A percentile compares a stretch with the other conserved stretches of the same genome.
Evolutionary conservation across 1,284 basidiomycete species (phyloP).

Genomic region (Cerioporus squamosus): DNA sequence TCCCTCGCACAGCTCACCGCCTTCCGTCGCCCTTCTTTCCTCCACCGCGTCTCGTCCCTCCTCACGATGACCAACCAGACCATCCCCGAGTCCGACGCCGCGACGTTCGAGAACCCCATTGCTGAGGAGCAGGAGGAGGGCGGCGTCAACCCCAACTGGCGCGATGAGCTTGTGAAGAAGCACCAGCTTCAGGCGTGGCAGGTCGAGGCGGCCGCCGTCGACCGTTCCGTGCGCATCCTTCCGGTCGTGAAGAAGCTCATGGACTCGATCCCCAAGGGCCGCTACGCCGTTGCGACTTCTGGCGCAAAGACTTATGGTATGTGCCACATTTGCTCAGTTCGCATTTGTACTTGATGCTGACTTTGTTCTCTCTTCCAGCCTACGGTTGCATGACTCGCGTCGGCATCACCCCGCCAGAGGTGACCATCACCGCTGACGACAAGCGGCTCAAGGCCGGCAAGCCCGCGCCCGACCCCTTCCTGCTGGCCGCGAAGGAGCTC

Average conservation of each 20-base stretch:
- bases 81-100: constrained; percentile 43
- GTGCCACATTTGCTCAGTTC: constrained; percentile 19
- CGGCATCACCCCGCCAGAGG: constrained; percentile 71
- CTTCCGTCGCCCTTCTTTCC: constrained; percentile 55
- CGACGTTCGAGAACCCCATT: constrained; percentile 43
- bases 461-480: constrained; percentile 76
- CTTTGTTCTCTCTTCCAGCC: constrained; percentile 40
- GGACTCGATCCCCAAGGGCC: constrained; percentile 65
- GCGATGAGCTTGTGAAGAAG: constrained; percentile 32
- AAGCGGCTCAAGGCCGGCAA: constrained; percentile 68
- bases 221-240: constrained; percentile 73
- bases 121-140: constrained; percentile 41
- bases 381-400: constrained; percentile 75
- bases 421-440: constrained; percentile 84
- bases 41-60: constrained; percentile 49
- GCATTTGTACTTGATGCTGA: constrained; percentile 5
- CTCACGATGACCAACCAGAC: constrained; percentile 44
- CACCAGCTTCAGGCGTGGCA: constrained; percentile 55
- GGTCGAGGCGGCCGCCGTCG: constrained; percentile 62
- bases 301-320: constrained; percentile 75
- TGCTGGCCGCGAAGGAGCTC: constrained; percentile 75
- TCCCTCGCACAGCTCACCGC: constrained; percentile 32
- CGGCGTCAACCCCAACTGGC: constrained; percentile 32
- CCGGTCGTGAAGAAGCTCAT: constrained; percentile 77
- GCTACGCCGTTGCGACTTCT: constrained; percentile 78